A percentile compares a stretch with the other conserved stretches of the same genome.
phyloP scores from a whole-genome alignment of 169 alveolate species.

The Cryptosporidium sp. region DNA sequence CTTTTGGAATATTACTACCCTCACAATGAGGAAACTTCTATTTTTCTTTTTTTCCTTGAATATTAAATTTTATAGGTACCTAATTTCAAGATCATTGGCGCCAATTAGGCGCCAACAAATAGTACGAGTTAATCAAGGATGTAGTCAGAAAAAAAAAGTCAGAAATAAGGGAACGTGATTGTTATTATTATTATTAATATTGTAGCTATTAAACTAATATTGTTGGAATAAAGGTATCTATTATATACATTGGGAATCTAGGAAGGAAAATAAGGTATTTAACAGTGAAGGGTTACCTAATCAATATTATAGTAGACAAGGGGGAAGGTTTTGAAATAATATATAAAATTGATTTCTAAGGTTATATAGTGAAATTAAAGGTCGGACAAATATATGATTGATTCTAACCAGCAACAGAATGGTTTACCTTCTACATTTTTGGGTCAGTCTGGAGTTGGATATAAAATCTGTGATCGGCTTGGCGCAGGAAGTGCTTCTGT shows the following conservation, averaged over 20 bases:
- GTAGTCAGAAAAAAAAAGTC: not conserved
- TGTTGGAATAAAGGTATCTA: not conserved
- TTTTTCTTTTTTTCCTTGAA: no score
- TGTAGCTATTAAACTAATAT: not conserved
- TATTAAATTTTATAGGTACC: not conserved
- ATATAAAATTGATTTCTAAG: not conserved
- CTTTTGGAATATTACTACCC: not conserved
- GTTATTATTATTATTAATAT: not conserved
- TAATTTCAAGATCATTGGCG: constrained; percentile 21
- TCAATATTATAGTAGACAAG: not conserved
- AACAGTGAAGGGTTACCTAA: not conserved
- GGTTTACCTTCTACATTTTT: constrained; percentile 21
- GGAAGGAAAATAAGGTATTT: not conserved
- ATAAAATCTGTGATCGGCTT: constrained; percentile 49
- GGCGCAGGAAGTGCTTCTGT: constrained; percentile 77
- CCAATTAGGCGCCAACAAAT: not conserved
- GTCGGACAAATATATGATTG: not conserved
- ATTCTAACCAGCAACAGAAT: constrained; percentile 5
- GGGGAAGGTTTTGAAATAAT: not conserved
- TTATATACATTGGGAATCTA: no score
- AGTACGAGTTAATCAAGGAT: constrained; percentile 14
- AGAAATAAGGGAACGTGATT: not conserved
- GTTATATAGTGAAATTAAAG: not conserved
- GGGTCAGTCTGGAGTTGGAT: constrained; percentile 69
- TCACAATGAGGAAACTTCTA: not conserved